These are phyloP conservation scores for Gentiana dahurica DNA, from an alignment of 257 asterid species.

Conservation along the genomic window DNA sequence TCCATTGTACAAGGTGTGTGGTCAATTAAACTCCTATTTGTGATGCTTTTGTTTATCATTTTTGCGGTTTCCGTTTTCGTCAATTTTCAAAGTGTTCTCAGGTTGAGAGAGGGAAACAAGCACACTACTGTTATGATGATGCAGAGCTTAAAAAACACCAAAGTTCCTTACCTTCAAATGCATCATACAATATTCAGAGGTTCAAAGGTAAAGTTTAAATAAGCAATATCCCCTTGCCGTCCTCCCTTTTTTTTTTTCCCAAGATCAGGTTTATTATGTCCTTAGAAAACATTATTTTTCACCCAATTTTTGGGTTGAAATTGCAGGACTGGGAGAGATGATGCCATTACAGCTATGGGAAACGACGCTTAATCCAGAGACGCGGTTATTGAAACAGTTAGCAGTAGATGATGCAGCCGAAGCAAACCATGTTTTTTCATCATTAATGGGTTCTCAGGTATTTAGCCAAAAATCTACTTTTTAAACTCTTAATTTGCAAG, in stretches of 20 bases:
- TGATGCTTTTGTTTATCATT: constrained; percentile 6
- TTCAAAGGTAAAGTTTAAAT: constrained; percentile 56
- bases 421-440: constrained; percentile 76
- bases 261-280: too few species aligned
- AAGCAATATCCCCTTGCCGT: too few species aligned
- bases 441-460: constrained; percentile 95
- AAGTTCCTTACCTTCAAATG: constrained; percentile 75
- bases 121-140: constrained; percentile 77
- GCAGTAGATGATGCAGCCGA: constrained; percentile 81
- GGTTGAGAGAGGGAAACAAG: constrained; percentile 96
- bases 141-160: constrained; percentile 58
- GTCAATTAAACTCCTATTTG: not conserved
- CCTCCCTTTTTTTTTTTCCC: too few species aligned
- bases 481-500: not conserved
- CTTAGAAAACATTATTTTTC: too few species aligned
- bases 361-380: constrained; percentile 83
- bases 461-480: constrained; percentile 11
- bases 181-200: constrained; percentile 93
- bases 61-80: constrained; percentile 5
- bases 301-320: not conserved
- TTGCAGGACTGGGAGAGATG: constrained; percentile 97
- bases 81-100: constrained; percentile 15
- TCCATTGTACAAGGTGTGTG: constrained; percentile 82
- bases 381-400: constrained; percentile 70
- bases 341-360: constrained; percentile 99